Conservation (phyloP, 805 yeast species). For the Teunomyces stri region DNA sequence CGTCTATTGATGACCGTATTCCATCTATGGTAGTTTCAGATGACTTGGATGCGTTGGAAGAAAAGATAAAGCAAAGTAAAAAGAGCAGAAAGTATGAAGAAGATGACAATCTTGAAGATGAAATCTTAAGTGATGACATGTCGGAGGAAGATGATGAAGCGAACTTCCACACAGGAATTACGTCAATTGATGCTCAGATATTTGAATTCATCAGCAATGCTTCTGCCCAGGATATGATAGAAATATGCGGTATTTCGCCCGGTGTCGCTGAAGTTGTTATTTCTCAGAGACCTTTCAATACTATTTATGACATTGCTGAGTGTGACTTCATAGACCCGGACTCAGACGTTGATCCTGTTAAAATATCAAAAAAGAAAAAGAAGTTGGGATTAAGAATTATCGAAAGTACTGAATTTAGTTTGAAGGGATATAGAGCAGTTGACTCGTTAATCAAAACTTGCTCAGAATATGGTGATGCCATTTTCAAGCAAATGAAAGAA, state of each 20-base stretch:
- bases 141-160: constrained; percentile 45
- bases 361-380: constrained; percentile 30
- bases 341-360: constrained; percentile 21
- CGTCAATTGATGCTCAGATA: constrained; percentile 61
- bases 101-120: constrained; percentile 44
- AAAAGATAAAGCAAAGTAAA: constrained; percentile 34
- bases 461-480: constrained; percentile 68
- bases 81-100: constrained; percentile 17
- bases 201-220: constrained; percentile 79
- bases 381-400: constrained; percentile 72
- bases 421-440: constrained; percentile 90
- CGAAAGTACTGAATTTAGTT: constrained; percentile 64
- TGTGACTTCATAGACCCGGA: constrained; percentile 46
- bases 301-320: constrained; percentile 58
- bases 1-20: neutral
- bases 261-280: constrained; percentile 63
- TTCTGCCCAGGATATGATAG: constrained; percentile 70
- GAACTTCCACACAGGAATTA: constrained; percentile 33
- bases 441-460: constrained; percentile 88
- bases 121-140: constrained; percentile 46
- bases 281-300: constrained; percentile 65
- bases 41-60: constrained; percentile 40
- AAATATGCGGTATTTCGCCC: constrained; percentile 70
- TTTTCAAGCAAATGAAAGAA: constrained; percentile 65
- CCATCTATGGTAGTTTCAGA: constrained; percentile 7